Conservation (phyloP, 331 rosid genomes). For the Saraca asoca region DNA sequence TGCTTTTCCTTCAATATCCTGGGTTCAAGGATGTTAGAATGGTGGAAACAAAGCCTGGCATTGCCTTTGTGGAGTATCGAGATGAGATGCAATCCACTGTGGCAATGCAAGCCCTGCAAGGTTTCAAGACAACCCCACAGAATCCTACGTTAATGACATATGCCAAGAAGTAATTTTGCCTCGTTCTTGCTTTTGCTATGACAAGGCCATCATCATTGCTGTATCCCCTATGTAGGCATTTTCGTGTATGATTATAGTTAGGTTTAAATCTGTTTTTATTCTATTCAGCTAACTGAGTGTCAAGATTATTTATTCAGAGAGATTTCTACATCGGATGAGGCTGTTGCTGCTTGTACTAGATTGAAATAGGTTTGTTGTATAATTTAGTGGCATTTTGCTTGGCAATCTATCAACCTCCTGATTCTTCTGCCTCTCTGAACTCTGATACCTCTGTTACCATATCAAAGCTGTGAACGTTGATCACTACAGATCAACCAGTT, state of each 20-base stretch:
- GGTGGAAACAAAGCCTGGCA: constrained; percentile 96
- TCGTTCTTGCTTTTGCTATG: constrained; percentile 21
- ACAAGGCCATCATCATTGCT: constrained; percentile 1
- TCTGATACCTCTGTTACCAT: no score
- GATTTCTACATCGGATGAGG: no score
- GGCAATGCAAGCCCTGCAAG: constrained; percentile 90
- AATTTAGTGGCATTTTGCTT: no score
- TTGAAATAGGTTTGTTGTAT: no score
- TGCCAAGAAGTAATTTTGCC: constrained; percentile 71
- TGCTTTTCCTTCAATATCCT: constrained; percentile 87
- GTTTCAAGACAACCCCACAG: constrained; percentile 90
- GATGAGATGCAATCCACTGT: constrained; percentile 88
- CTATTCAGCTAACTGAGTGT: constrained; percentile 5
- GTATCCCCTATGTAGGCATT: constrained; percentile 24
- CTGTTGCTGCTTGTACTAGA: no score
- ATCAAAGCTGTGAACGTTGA: no score
- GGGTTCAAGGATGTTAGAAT: constrained; percentile 97
- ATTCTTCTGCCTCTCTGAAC: no score
- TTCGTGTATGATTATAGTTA: constrained; percentile 40
- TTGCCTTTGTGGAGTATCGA: constrained; percentile 90
- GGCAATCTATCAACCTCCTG: no score
- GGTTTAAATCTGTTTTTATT: constrained; percentile 23
- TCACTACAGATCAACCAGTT: no score
- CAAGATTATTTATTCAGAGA: constrained; percentile 13
- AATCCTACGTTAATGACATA: constrained; percentile 91